phyloP scores from a whole-genome alignment of 345 rosid species.

The Microcos paniculata region DNA sequence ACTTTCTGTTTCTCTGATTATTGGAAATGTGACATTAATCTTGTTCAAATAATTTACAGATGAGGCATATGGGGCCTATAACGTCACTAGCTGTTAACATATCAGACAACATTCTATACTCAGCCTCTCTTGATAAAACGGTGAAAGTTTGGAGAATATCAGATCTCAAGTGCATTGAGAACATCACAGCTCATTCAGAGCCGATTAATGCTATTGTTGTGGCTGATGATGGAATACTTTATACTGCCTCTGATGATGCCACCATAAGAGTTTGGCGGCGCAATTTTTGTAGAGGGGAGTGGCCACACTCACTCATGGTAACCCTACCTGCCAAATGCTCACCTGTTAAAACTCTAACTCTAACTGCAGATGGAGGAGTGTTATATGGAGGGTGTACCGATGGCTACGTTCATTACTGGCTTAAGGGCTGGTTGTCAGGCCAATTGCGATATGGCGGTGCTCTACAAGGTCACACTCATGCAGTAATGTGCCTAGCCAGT shows the following conservation, averaged over 20 bases:
- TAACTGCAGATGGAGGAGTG: conserved; percentile 30
- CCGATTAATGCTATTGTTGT: conserved; percentile 44
- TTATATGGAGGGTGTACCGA: conserved; percentile 57
- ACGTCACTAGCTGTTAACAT: conserved; percentile 46
- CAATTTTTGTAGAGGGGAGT: conserved; percentile 30
- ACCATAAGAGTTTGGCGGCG: conserved; percentile 47
- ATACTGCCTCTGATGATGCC: conserved; percentile 61
- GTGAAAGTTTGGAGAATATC: conserved; percentile 57
- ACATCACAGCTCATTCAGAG: conserved; percentile 49
- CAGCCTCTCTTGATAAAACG: conserved; percentile 48
- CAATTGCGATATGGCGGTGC: conserved; percentile 48
- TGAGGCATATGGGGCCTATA: conserved; percentile 49
- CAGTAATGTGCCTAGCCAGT: conserved; percentile 46
- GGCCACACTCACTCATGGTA: conserved; percentile 37
- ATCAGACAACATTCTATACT: conserved; percentile 49
- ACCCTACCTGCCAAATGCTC: conserved; percentile 48
- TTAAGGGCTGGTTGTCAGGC: conserved; percentile 43
- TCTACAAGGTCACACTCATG: conserved; percentile 58
- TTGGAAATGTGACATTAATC: background rate
- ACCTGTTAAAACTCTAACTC: conserved; percentile 47
- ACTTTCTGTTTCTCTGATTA: background rate
- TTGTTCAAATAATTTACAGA: conserved; percentile 20
- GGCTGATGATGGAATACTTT: conserved; percentile 40
- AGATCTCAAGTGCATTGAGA: conserved; percentile 54
- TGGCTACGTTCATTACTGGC: conserved; percentile 53